Evolutionary conservation across 805 yeast species (phyloP), one percentile per base, ranked within the genome.

Genomic region (Candida gorgasii): DNA sequence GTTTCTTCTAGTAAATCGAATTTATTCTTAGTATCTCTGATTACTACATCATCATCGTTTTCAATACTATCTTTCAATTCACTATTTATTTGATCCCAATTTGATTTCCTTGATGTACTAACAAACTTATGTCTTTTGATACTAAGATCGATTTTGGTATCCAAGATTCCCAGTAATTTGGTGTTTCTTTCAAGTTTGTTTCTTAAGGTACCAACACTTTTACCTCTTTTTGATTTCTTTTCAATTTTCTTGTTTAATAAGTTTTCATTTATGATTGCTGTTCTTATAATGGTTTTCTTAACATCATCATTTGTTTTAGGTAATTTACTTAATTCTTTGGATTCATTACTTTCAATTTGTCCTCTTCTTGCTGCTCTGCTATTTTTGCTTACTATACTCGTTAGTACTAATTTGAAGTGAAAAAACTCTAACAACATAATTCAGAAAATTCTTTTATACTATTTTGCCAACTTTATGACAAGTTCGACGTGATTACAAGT

Each of bases 321-420:
- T 14, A 84, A 60, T 9, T 65, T 59, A 17, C 70, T 66, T 24
- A 85, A 65, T 6, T 73, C 70, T 48, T 72, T 76, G 8, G 75
- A 75, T 52, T 67, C 73, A 27, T 74, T 78, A 3, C 54, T 45
- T 3, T 53, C 63, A 1, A 75, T 72, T 45, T 73, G 77, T 5
- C 83, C 84, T 58, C 89, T 72, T 65, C 90, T 79, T 2, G 93
- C 90, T 2, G 89, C 89, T 66, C 93, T 75, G 33, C 89, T 82
- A 47, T 76, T 80, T 50, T 82, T 83, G 14, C 88, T 82, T 19
- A 81, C 75, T 67, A 59, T 11, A 14, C n/a, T n/a, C 16, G 47
- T 36, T 43, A 39, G 45, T 39, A 42, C 13, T 18, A 11, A 13
- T 24, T 24, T n/a, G n/a, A n/a, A n/a, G n/a, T n/a, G n/a, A n/a